phyloP scores from a whole-genome alignment of 768 basidiomycete species.

The Trametes meyenii region DNA sequence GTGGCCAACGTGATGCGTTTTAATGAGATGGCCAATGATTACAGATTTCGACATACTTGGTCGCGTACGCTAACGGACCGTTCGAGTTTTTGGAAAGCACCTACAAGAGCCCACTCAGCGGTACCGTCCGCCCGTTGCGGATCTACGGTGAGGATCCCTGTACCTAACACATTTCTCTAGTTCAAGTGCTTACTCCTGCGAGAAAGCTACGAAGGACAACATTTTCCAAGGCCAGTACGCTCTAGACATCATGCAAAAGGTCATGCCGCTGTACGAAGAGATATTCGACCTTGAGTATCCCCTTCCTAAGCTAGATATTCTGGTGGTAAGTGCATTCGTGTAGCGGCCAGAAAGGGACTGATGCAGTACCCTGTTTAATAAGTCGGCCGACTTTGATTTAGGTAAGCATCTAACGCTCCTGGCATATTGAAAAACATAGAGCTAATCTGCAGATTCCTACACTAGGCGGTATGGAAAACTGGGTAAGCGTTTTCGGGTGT shows the following conservation, averaged over 20 bases:
- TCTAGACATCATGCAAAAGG: conserved; percentile 82
- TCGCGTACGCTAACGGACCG: conserved; percentile 83
- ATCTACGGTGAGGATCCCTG: conserved; percentile 62
- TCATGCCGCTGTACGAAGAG: conserved; percentile 87
- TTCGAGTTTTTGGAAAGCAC: conserved; percentile 77
- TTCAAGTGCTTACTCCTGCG: too few relatives aligned
- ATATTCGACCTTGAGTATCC: conserved; percentile 93
- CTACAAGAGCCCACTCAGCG: conserved; percentile 79
- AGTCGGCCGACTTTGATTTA: conserved; percentile 85
- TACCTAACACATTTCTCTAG: neutral
- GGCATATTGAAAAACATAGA: too few relatives aligned
- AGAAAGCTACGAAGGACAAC: conserved; percentile 73
- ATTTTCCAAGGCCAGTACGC: conserved; percentile 87
- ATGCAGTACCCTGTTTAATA: conserved; percentile 25
- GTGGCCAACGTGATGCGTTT: conserved; percentile 2
- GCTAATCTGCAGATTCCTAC: neutral
- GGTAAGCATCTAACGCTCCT: conserved; percentile 21
- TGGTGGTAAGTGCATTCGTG: conserved; percentile 56
- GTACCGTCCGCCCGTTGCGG: conserved; percentile 78
- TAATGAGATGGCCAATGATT: neutral
- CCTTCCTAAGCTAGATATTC: conserved; percentile 94
- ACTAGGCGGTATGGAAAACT: conserved; percentile 87
- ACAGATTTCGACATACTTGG: conserved; percentile 84
- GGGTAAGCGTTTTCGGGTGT: conserved; percentile 50
- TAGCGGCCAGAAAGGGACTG: neutral